Conservation (phyloP, 139 green algal genomes). For the Pedinophyceae sp. region DNA sequence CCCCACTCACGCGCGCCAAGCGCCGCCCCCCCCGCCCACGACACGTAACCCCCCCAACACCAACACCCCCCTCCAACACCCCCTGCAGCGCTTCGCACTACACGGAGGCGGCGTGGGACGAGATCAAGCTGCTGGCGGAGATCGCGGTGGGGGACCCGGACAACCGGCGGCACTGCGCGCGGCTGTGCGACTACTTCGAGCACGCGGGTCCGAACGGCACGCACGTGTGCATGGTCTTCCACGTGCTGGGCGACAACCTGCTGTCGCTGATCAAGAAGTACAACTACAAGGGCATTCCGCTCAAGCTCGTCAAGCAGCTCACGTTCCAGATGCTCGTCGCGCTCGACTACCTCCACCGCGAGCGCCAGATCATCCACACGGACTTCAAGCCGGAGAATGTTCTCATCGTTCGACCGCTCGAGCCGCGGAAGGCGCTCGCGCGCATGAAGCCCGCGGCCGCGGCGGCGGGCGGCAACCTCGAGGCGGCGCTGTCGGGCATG, state of each 20-base stretch:
- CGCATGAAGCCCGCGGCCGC: constrained; percentile 1
- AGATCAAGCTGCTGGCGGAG: constrained; percentile 77
- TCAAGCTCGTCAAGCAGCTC: constrained; percentile 66
- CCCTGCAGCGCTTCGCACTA: constrained; percentile 84
- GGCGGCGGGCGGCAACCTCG: neutral
- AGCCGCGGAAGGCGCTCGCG: constrained; percentile 20
- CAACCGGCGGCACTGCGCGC: constrained; percentile 37
- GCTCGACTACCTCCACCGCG: constrained; percentile 82
- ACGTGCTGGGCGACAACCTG: constrained; percentile 53
- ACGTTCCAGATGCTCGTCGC: constrained; percentile 59
- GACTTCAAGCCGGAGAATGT: constrained; percentile 97
- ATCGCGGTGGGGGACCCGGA: constrained; percentile 44
- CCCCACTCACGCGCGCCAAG: too few species aligned
- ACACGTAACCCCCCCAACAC: too few species aligned
- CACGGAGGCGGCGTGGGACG: constrained; percentile 88
- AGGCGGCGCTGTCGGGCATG: neutral
- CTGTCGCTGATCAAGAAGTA: constrained; percentile 53
- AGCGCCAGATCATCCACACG: constrained; percentile 82
- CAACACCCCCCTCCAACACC: too few species aligned
- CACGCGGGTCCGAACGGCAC: constrained; percentile 75
- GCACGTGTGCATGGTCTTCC: constrained; percentile 98
- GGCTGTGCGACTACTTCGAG: constrained; percentile 82
- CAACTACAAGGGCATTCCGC: constrained; percentile 71
- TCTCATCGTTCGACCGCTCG: constrained; percentile 61
- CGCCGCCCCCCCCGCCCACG: too few species aligned